phyloP scores from a whole-genome alignment of 441 rosid species.

The Populus hybrid region DNA sequence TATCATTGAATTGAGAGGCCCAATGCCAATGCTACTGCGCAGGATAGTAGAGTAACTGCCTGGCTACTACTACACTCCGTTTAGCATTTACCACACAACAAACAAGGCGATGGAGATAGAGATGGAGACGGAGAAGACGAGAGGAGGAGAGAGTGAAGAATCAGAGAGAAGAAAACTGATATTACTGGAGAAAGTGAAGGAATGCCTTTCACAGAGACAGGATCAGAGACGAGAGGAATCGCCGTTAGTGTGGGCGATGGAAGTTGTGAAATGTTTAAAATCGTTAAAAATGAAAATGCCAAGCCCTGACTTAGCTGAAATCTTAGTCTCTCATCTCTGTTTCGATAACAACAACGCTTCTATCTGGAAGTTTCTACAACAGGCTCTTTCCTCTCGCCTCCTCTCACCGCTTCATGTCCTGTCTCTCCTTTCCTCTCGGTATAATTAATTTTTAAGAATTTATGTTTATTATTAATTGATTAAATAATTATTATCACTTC shows the following conservation, averaged over 20 bases:
- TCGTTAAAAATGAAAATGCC: conserved; percentile 23
- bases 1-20: background rate
- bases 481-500: too few species aligned
- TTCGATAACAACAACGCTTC: conserved; percentile 42
- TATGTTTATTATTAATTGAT: background rate
- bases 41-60: background rate
- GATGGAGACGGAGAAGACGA: conserved; percentile 10
- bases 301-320: conserved; percentile 39
- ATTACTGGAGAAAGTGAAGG: background rate
- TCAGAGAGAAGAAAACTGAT: background rate
- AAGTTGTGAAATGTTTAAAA: conserved; percentile 32
- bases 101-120: conserved; percentile 6
- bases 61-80: background rate
- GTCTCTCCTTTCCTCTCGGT: conserved; percentile 52
- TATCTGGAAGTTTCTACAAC: conserved; percentile 57
- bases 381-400: conserved; percentile 43
- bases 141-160: background rate
- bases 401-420: conserved; percentile 51
- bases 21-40: background rate
- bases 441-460: background rate
- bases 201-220: conserved; percentile 4
- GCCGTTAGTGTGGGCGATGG: conserved; percentile 35
- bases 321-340: conserved; percentile 42
- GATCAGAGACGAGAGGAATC: conserved; percentile 24
- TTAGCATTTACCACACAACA: background rate